These are phyloP conservation scores for Cordyceps farinosa DNA, from an alignment of 2,329 filamentous ascomycete genomes.

Conservation along the genomic window DNA sequence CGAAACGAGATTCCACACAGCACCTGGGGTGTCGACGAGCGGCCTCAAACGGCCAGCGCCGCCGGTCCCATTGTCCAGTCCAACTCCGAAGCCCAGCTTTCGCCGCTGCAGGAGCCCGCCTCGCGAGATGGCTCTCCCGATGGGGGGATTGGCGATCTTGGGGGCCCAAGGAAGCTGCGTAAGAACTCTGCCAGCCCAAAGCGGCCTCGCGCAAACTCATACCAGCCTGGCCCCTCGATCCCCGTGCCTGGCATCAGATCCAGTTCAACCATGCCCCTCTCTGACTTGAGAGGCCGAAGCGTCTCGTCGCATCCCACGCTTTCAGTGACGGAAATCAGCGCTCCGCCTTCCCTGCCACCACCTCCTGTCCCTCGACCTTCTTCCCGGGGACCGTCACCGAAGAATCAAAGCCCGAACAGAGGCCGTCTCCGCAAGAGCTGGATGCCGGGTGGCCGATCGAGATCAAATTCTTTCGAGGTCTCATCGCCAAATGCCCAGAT, in stretches of 20 bases:
- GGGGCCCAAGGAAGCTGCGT: constrained; percentile 29
- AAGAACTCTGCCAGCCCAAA: constrained; percentile 29
- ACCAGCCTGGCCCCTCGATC: constrained; percentile 26
- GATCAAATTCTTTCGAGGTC: constrained; percentile 45
- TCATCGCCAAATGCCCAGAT: constrained; percentile 21
- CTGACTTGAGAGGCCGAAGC: constrained; percentile 40
- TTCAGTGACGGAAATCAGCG: constrained; percentile 17
- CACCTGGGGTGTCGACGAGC: constrained; percentile 5
- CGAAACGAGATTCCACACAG: constrained; percentile 12
- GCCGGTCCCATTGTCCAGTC: background rate
- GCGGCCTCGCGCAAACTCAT: constrained; percentile 32
- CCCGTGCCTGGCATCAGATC: constrained; percentile 26
- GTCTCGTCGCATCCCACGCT: constrained; percentile 45
- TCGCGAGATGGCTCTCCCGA: constrained; percentile 15
- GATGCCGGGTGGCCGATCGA: constrained; percentile 50
- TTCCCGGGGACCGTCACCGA: constrained; percentile 3
- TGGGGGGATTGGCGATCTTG: constrained; percentile 21
- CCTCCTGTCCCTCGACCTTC: constrained; percentile 1
- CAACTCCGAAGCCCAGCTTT: background rate
- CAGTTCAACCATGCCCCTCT: constrained; percentile 31
- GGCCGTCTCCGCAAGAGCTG: constrained; percentile 51
- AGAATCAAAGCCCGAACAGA: constrained; percentile 42
- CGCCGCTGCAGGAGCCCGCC: constrained; percentile 6
- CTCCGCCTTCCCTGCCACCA: constrained; percentile 14
- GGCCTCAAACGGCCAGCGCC: constrained; percentile 10